A percentile compares a stretch with the other conserved stretches of the same genome.
Evolutionary conservation across 1,284 basidiomycete genomes (phyloP).

Genomic region (Cryptococcus depauperatus): DNA sequence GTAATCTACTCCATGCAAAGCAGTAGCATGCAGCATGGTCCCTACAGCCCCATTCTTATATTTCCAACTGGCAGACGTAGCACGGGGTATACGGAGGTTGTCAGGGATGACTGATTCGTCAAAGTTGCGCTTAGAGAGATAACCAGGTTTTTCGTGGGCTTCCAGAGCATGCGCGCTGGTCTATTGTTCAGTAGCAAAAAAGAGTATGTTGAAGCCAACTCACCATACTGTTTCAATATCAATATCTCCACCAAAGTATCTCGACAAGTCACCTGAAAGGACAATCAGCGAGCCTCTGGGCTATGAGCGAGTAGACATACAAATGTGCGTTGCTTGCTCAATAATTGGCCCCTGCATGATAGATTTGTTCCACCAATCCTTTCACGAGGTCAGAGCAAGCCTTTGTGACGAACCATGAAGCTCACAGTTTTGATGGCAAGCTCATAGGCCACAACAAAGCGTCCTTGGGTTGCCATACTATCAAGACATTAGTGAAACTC

Average conservation of each 20-base stretch:
- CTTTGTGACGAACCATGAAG: slow-evolving; percentile 18
- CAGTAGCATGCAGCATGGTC: slow-evolving; percentile 36
- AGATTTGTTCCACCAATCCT: slow-evolving; percentile 53
- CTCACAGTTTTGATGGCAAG: slow-evolving; percentile 31
- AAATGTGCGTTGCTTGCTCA: slow-evolving; percentile 51
- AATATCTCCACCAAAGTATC: slow-evolving; percentile 52
- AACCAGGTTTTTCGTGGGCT: slow-evolving; percentile 45
- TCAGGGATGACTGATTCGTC: slow-evolving; percentile 46
- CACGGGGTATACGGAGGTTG: slow-evolving; percentile 42
- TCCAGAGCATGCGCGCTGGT: slow-evolving; percentile 30
- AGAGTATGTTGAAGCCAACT: slow-evolving; percentile 22
- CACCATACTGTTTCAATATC: slow-evolving; percentile 47
- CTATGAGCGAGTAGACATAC: slow-evolving; percentile 13
- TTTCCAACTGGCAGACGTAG: slow-evolving; percentile 46
- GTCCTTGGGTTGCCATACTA: slow-evolving; percentile 48
- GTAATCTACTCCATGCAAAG: slow-evolving; percentile 34
- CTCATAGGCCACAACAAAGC: slow-evolving; percentile 48
- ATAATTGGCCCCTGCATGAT: slow-evolving; percentile 48
- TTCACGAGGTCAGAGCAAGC: neutral
- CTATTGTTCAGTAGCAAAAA: neutral
- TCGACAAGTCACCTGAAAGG: slow-evolving; percentile 41
- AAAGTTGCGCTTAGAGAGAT: slow-evolving; percentile 46
- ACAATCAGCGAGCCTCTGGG: slow-evolving; percentile 1
- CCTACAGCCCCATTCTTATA: slow-evolving; percentile 39
- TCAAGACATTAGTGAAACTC: neutral